Base-by-base conservation (phyloP, 2,329 filamentous ascomycete species). In the Cytospora leucostoma region DNA sequence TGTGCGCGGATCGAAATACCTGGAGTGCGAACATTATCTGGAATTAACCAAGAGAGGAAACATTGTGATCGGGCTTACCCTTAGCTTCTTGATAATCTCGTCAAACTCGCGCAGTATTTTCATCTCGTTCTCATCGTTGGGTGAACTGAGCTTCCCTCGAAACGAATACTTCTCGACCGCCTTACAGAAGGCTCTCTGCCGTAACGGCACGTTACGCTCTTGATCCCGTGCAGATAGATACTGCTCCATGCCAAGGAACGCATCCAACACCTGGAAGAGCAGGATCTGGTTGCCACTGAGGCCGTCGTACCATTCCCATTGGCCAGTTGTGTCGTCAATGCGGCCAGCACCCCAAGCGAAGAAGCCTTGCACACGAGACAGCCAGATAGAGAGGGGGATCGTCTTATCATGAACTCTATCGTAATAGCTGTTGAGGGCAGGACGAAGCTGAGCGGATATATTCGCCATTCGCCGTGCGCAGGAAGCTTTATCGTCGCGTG, bases 221-320 rank as follows among this genome's bases (percentile, higher is more conserved):
- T 59, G 62, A 3, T 69, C 66, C 27, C 67, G 59, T 17, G 65
- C 60, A 3, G 61, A 56, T 44, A 77, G 67, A 59, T 76, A 77
- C 12, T 57, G 63, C 8, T 71, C 70, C 21, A 76, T 47, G 1
- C 73, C 74, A 12, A 77, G 64, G 60, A 76, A 76, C 2, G 73
- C 74, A 63, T 77, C 75, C 7, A 77, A 37, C 1, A 70, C 71
- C 58, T 74, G 71, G 54, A 76, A 75, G 17, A 76, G 54, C 12
- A 76, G 63, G 1, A 74, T 58, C 50, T 77, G 74, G 56, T 74
- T 77, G 0, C 74, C 75, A 49, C 70, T 73, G 7, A 77, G 67
- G 32, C 75, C 75, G 62, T 75, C 71, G 53, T 69, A 75, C 53
- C 65, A 3, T 27, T 27, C 27, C 50, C 62, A 70, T 57, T 71